Percentiles rank a stretch among this genome's conserved stretches.
phyloP scores from a whole-genome alignment of 2,329 filamentous ascomycete species.

The Dothideomycetes sp. region DNA sequence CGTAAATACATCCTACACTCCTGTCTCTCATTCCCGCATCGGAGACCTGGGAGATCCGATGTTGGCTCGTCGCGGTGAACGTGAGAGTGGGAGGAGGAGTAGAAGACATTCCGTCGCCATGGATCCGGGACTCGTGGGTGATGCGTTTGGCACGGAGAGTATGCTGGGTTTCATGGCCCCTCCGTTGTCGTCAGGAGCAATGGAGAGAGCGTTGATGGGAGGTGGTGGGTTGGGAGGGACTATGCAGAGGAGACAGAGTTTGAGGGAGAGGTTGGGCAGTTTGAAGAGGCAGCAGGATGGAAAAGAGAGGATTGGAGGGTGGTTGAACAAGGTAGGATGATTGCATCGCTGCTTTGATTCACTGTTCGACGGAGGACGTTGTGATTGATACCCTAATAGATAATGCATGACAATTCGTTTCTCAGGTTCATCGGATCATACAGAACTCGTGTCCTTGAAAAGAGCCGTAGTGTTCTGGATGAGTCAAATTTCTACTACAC shows the following conservation, averaged over 20 bases:
- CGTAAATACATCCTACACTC: slow-evolving; percentile 51
- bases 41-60: slow-evolving; percentile 25
- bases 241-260: slow-evolving; percentile 1
- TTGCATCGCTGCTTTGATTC: too few relatives aligned
- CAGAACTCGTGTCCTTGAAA: too few relatives aligned
- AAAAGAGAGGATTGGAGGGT: slow-evolving; percentile 5
- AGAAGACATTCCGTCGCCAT: slow-evolving; percentile 17
- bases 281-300: slow-evolving; percentile 7
- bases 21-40: slow-evolving; percentile 22
- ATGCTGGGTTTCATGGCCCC: slow-evolving; percentile 20
- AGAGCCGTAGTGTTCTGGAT: too few relatives aligned
- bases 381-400: background rate
- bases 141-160: slow-evolving; percentile 29
- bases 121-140: slow-evolving; percentile 22
- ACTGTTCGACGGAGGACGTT: too few relatives aligned
- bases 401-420: background rate
- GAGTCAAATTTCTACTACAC: too few relatives aligned
- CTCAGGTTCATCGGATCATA: too few relatives aligned
- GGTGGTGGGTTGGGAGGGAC: too few relatives aligned
- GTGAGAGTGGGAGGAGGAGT: slow-evolving; percentile 21
- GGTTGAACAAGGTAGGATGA: slow-evolving; percentile 9
- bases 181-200: background rate
- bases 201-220: slow-evolving; percentile 1
- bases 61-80: slow-evolving; percentile 24
- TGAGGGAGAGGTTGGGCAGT: slow-evolving; percentile 5